Percentiles rank a stretch among this genome's conserved stretches.
These are phyloP conservation scores for Corynascus novoguineensis DNA, from an alignment of 495 filamentous ascomycete species.

Conservation along the genomic window DNA sequence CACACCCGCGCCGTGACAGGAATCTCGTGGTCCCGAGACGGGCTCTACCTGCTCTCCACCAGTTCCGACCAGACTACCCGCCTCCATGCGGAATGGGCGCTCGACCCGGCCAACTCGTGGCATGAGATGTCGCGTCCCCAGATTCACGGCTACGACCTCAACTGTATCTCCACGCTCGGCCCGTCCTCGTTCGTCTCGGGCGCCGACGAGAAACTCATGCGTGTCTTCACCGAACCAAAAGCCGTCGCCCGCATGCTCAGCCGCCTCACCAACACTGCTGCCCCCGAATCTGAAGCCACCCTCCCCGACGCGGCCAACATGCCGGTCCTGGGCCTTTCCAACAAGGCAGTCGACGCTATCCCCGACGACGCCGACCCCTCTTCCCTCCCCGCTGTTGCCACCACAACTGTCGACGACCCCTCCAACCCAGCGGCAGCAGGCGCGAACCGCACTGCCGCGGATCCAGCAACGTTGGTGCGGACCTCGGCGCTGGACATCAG, in stretches of 20 bases:
- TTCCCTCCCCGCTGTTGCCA: too few species aligned
- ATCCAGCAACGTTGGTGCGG: constrained; percentile 38
- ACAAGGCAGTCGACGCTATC: constrained; percentile 73
- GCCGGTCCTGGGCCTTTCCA: constrained; percentile 90
- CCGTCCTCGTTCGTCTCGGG: constrained; percentile 77
- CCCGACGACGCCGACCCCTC: constrained; percentile 42
- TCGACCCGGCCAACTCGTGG: constrained; percentile 48
- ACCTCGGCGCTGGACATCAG: constrained; percentile 45
- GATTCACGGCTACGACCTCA: constrained; percentile 97
- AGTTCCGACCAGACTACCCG: constrained; percentile 93
- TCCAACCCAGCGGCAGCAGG: constrained; percentile 20
- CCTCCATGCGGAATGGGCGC: constrained; percentile 78
- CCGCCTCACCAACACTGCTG: constrained; percentile 57
- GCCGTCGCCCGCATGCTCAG: constrained; percentile 70
- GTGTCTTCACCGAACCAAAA: constrained; percentile 88
- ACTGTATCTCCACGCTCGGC: constrained; percentile 76
- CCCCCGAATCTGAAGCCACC: constrained; percentile 29
- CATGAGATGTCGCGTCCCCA: constrained; percentile 94
- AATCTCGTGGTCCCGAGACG: constrained; percentile 76
- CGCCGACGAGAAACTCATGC: constrained; percentile 95
- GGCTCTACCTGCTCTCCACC: constrained; percentile 81
- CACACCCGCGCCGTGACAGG: constrained; percentile 76
- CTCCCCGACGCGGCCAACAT: constrained; percentile 87
- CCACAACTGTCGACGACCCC: neutral
- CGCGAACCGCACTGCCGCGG: constrained; percentile 30